A percentile compares a stretch with the other conserved stretches of the same genome.
Conservation (phyloP, 106 monocot species). For the Dioscorea zingiberensis region DNA sequence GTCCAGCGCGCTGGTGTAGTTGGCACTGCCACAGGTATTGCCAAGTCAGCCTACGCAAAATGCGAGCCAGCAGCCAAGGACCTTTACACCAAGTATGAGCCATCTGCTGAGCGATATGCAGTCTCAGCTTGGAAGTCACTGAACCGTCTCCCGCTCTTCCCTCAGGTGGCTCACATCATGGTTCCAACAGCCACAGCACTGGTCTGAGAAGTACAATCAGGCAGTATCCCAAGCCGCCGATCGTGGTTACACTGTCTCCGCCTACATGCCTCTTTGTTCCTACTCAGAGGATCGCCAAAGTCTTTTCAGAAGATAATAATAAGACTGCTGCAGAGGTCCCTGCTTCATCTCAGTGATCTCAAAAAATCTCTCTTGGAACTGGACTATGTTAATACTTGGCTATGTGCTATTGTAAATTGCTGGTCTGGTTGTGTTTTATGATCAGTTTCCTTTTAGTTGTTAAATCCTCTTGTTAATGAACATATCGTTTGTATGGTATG, state of each 20-base stretch:
- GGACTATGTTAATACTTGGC: no score
- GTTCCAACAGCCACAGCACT: constrained; percentile 61
- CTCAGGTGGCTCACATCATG: constrained; percentile 50
- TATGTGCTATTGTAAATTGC: no score
- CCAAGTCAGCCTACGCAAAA: constrained; percentile 27
- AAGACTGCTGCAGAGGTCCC: not conserved
- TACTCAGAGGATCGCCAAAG: constrained; percentile 55
- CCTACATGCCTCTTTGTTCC: constrained; percentile 72
- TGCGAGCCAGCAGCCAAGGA: constrained; percentile 37
- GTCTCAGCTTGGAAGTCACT: constrained; percentile 68
- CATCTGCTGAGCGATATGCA: constrained; percentile 58
- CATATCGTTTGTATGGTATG: no score
- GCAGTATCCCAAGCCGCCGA: constrained; percentile 45
- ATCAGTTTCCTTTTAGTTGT: no score
- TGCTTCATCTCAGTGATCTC: not conserved
- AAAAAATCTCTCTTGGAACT: no score
- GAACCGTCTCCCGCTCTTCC: constrained; percentile 73
- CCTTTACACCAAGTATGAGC: constrained; percentile 57
- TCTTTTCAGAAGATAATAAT: constrained; percentile 22
- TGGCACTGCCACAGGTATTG: constrained; percentile 39
- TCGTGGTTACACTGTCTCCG: constrained; percentile 53
- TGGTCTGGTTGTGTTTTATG: no score
- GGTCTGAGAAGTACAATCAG: constrained; percentile 64
- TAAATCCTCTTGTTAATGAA: no score
- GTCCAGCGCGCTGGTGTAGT: constrained; percentile 53